Percentiles rank a stretch among this genome's conserved stretches.
phyloP scores from a whole-genome alignment of 2,329 filamentous ascomycete genomes.

The Penicillium griseofulvum region DNA sequence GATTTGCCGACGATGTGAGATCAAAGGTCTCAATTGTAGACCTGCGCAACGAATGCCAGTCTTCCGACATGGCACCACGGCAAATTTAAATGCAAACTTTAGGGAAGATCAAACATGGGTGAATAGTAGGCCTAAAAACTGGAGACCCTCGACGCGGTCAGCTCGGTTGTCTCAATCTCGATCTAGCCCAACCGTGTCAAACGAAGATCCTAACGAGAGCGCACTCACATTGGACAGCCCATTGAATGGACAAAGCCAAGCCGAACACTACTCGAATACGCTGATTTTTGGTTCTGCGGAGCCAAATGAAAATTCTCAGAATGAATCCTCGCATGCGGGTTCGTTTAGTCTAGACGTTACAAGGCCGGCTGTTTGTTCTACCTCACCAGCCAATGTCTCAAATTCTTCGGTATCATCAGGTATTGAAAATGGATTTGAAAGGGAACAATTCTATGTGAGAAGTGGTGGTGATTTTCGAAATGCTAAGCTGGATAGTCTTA shows the following conservation, averaged over 20 bases:
- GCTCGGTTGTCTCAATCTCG: neutral
- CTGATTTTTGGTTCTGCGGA: neutral
- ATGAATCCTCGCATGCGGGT: neutral
- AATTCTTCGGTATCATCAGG: neutral
- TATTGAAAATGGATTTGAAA: neutral
- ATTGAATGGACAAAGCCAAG: neutral
- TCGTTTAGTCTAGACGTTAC: neutral
- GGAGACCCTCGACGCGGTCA: slow-evolving; percentile 7
- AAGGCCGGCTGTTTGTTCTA: neutral
- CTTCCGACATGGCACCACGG: slow-evolving; percentile 20
- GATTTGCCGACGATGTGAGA: slow-evolving; percentile 16
- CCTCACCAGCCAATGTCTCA: neutral
- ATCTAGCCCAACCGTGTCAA: neutral
- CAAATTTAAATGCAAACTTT: slow-evolving; percentile 12
- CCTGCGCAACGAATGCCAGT: slow-evolving; percentile 11
- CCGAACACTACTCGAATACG: neutral
- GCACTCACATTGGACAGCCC: neutral
- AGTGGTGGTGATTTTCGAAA: no score
- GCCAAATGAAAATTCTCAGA: neutral
- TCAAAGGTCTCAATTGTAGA: slow-evolving; percentile 12
- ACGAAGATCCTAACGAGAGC: neutral
- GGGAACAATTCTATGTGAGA: no score
- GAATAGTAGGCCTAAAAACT: slow-evolving; percentile 20
- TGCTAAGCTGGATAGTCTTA: neutral
- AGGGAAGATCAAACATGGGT: slow-evolving; percentile 21